Base-by-base conservation (phyloP, 1,284 basidiomycete species). In the Malassezia brasiliensis region DNA sequence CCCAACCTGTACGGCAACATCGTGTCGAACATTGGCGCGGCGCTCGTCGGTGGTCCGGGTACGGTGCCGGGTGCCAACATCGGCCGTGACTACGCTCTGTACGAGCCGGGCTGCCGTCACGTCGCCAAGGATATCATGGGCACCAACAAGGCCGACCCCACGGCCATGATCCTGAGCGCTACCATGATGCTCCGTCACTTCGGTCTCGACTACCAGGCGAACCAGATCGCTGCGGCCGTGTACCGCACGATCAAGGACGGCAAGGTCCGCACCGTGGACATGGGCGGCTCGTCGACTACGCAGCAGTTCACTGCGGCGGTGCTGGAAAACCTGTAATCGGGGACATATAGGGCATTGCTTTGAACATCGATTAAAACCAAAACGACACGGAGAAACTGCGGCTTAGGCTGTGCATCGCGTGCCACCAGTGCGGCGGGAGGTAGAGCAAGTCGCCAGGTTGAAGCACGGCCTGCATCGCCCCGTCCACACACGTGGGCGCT, bases 111-210 rank as follows among this genome's bases (percentile, higher is more conserved):
- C 74, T 96, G 93, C 79, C 85, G 93, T 78, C 94, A 98, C 78
- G 90, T 96, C 69, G 94, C 91, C 61, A 88, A 87, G 76, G 91
- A 96, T 75, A 90, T 96, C 78, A 91, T 90, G 89, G 90, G 90
- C 63, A 90, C 87, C 68, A 89, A 93, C 82, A 85, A 85, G 70
- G 94, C 94, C 69, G 98, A 99, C 81, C 94, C 94, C 19, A 85
- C 90, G 41, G 94, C 94, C 50, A 96, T 99, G 89, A 85, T 99
- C 75, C 83, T 99, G 63, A 90, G 87, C 60, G 83, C 93, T 39
- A 93, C 93, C 56, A 98, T 98, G 93, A 89, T 99, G 88, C 83
- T 99, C 66, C 82, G 93, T 69, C 94, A 98, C 78, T 84, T 98
- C 61, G 93, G 91, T 84, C 86, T 98, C 62, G 90, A 96, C 77